Evolutionary conservation across 495 filamentous ascomycete genomes (phyloP), one percentile per base, ranked within the genome.

Genomic region (Aspergillus steynii): DNA sequence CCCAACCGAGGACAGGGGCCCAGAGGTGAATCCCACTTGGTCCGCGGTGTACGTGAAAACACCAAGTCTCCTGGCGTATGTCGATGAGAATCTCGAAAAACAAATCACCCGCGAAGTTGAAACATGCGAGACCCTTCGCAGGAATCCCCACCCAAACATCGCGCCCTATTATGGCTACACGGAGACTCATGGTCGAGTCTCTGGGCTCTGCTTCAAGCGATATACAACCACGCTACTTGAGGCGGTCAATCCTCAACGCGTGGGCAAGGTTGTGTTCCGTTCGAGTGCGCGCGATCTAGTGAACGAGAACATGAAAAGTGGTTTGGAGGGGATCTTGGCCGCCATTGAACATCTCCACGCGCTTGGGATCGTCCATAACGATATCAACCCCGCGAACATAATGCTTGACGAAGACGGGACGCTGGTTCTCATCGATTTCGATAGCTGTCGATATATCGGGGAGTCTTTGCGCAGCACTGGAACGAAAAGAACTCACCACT

Each of bases 341-440:
- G 78, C 69, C 59, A 59, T 77, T 59, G 49, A 64, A 50, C 75
- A 81, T 65, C 65, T 80, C 0, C 76, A 78, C 61, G 56, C 53
- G 27, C 59, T 80, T 52, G 70, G 67, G 0, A 32, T 76, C 26
- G 68, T 74, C 3, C 76, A 79, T 56, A 77, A 76, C 55, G 74
- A 81, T 42, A 66, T 79, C 27, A 77, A 73, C 58, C 71, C 71
- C 2, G 60, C 53, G 7, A 81, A 76, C 50, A 70, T 79, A 53
- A 73, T 76, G 70, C n/a, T 77, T 57, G 70, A 73, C 26, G 65
- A 66, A 53, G 60, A 72, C 20, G 65, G 70, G 27, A 64, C 60
- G 26, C 67, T 71, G 31, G 55, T 80, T 58, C 71, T 80, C 27
- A 73, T 78, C 37, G 76, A 81, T 66, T 81, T 81, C 53, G 73